These are phyloP conservation scores for Candolleomyces eurysporus DNA, from an alignment of 768 basidiomycete species.

Conservation along the genomic window DNA sequence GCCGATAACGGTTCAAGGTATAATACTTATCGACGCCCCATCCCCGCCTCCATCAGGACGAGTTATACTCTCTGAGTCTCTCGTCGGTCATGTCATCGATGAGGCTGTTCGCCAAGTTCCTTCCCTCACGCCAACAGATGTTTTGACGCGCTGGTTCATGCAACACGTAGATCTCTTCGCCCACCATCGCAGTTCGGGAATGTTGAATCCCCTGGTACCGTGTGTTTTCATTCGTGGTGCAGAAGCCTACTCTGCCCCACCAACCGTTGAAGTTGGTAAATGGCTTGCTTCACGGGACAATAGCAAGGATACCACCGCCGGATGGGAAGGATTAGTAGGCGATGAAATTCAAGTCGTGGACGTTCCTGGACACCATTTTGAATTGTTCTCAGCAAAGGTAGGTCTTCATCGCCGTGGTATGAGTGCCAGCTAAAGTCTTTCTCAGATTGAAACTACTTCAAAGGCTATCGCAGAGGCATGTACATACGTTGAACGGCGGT, in stretches of 20 bases:
- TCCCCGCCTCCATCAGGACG: constrained; percentile 57
- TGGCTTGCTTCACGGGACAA: not conserved
- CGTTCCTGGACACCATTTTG: constrained; percentile 3
- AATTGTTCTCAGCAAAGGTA: not conserved
- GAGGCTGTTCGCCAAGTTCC: not conserved
- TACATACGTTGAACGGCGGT: not conserved
- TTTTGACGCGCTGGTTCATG: not conserved
- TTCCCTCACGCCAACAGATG: not conserved
- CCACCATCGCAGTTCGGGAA: not conserved
- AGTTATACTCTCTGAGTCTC: constrained; percentile 46
- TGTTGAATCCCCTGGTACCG: not conserved
- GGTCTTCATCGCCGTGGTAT: not conserved
- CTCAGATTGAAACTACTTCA: not conserved
- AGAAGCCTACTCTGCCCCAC: not conserved
- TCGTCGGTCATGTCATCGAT: constrained; percentile 38
- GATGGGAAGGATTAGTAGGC: not conserved
- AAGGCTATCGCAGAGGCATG: not conserved
- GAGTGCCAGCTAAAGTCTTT: not conserved
- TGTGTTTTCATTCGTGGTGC: not conserved
- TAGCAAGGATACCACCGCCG: not conserved
- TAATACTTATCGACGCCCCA: constrained; percentile 57
- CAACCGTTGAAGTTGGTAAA: not conserved
- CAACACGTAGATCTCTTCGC: not conserved
- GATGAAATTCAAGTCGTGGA: not conserved
- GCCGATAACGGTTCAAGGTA: constrained; percentile 40